These are phyloP conservation scores for Paradendryphiella salina DNA, from an alignment of 2,329 filamentous ascomycete species.

Conservation along the genomic window DNA sequence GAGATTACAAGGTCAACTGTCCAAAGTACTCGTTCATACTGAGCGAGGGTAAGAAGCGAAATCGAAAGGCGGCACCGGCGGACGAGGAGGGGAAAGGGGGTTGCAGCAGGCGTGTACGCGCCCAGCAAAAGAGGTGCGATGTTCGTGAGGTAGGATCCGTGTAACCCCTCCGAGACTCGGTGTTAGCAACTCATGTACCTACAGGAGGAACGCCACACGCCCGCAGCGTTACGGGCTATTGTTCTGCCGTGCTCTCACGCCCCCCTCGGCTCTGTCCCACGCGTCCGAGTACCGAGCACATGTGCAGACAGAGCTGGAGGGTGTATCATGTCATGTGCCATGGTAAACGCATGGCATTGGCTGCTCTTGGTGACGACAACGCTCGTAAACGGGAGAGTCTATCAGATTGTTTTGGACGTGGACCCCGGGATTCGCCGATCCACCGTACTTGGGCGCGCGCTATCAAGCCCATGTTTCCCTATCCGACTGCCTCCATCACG, in stretches of 20 bases:
- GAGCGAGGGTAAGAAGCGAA: slow-evolving; percentile 6
- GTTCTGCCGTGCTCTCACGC: slow-evolving; percentile 8
- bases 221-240: slow-evolving; percentile 9
- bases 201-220: slow-evolving; percentile 12
- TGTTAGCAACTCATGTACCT: slow-evolving; percentile 4
- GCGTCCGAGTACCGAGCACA: neutral
- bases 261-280: neutral
- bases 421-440: neutral
- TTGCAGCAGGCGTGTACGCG: neutral
- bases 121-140: neutral
- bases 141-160: slow-evolving; percentile 19
- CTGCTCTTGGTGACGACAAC: neutral
- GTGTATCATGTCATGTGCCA: too few species aligned
- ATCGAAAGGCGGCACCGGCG: neutral
- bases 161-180: slow-evolving; percentile 23
- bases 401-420: neutral
- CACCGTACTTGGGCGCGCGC: slow-evolving; percentile 9
- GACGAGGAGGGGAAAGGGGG: neutral
- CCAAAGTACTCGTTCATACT: slow-evolving; percentile 7
- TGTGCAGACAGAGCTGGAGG: neutral
- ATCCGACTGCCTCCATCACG: slow-evolving; percentile 1
- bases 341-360: neutral
- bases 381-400: neutral
- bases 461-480: slow-evolving; percentile 17
- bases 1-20: slow-evolving; percentile 3